Base-by-base conservation (phyloP, 805 yeast species). In the Pichia scutulata region DNA sequence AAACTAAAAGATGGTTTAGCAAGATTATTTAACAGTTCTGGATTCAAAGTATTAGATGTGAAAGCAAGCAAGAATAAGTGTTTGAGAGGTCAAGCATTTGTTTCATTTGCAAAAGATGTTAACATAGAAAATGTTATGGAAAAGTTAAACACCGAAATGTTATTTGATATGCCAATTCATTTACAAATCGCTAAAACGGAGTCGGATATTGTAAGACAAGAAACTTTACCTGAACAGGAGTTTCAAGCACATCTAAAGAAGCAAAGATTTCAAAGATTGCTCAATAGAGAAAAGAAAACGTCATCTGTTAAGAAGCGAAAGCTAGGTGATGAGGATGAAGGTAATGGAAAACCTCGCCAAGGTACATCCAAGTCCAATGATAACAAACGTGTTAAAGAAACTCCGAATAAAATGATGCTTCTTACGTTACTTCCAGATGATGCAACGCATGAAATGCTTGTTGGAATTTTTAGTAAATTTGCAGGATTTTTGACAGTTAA, bases 21-120 rank as follows among this genome's bases (percentile, higher is more conserved):
- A 3, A 60, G 64, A 9, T 52, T 73, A 0, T 82, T 82, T 51
- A 61, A 70, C 18, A 76, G 69, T 59, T 82, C 84, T 0, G 69
- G 70, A 1, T 67, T 84, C n/a, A 40, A 52, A 8, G 57, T 60
- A 1, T 50, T 73, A 16, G 76, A 74, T 28, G 66, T 87, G 13
- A 69, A 76, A 2, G 79, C 87, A 1, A 81, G 79, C 51, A 76
- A 75, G 52, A 82, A 80, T 56, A 58, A 86, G n/a, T 75, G 72
- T 54, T 73, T 84, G 76, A 75, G 83, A 50, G 96, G 96, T 2
- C 96, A 88, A 64, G 96, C 95, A 1, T 88, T 86, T 63, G 73
- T 88, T 7, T 78, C 86, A 0, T 78, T 81, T 47, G 71, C 67
- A 4, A 60, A 63, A 19, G 57, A 59, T 1, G 69, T 69, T 3